phyloP scores from a whole-genome alignment of 2,329 filamentous ascomycete species.

The Exophiala spinifera region DNA sequence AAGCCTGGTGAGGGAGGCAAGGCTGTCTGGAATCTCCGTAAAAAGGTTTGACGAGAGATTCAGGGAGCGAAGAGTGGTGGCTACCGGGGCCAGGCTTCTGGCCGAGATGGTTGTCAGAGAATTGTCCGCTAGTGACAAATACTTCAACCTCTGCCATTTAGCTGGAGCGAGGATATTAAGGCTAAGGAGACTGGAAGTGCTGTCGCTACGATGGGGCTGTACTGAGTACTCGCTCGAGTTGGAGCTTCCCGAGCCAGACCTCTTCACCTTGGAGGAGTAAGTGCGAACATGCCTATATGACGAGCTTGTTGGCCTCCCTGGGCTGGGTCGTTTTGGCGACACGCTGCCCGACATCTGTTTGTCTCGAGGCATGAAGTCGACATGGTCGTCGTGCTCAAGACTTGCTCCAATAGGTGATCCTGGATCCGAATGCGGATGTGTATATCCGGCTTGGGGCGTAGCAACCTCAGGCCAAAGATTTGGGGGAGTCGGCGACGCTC shows the following conservation, averaged over 20 bases:
- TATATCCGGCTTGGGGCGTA: constrained; percentile 61
- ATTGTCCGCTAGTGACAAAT: constrained; percentile 90
- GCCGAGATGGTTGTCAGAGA: constrained; percentile 75
- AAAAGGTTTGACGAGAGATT: constrained; percentile 93
- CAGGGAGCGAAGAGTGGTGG: constrained; percentile 84
- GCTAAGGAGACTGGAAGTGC: constrained; percentile 72
- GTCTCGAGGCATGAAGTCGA: constrained; percentile 10
- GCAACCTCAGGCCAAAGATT: constrained; percentile 65
- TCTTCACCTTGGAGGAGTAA: constrained; percentile 69
- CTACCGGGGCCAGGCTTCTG: constrained; percentile 73
- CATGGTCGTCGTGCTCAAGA: constrained; percentile 32
- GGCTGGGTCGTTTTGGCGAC: constrained; percentile 74
- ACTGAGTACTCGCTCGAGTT: constrained; percentile 67
- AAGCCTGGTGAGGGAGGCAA: constrained; percentile 81
- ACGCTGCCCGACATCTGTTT: constrained; percentile 56
- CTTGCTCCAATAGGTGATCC: constrained; percentile 55
- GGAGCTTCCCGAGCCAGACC: constrained; percentile 89
- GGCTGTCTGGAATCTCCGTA: constrained; percentile 86
- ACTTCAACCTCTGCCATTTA: constrained; percentile 93
- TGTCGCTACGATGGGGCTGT: constrained; percentile 55
- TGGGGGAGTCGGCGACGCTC: constrained; percentile 64
- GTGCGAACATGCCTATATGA: constrained; percentile 62
- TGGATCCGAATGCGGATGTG: constrained; percentile 66
- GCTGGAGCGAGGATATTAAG: constrained; percentile 71
- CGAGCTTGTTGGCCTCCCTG: constrained; percentile 68